These are phyloP conservation scores for Neostapfia colusana DNA, from an alignment of 176 grass and related monocot species.

Conservation along the genomic window DNA sequence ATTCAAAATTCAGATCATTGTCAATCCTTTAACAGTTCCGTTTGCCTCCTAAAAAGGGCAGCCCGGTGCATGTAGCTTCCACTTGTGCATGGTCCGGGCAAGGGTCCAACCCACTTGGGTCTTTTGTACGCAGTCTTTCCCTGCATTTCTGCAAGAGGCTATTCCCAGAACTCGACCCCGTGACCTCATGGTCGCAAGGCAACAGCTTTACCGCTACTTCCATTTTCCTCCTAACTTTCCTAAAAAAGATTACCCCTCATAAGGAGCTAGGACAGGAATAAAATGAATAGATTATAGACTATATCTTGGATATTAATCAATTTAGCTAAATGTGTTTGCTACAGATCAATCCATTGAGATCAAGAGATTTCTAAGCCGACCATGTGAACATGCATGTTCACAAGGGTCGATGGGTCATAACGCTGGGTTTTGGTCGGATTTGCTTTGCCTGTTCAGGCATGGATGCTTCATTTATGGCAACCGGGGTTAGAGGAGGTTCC, in stretches of 20 bases:
- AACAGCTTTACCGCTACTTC: too few relatives aligned
- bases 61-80: too few relatives aligned
- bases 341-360: not conserved
- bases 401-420: not conserved
- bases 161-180: too few relatives aligned
- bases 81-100: too few relatives aligned
- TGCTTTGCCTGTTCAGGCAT: not conserved
- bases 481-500: not conserved
- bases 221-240: constrained; percentile 21
- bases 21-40: not conserved
- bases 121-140: too few relatives aligned
- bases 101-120: too few relatives aligned
- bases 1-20: not conserved
- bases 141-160: too few relatives aligned
- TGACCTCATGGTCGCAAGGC: too few relatives aligned
- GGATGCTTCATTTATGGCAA: not conserved
- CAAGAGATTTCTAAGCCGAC: not conserved
- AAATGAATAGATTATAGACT: not conserved
- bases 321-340: not conserved
- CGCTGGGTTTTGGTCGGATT: not conserved
- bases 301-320: not conserved
- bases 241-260: not conserved
- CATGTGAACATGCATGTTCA: not conserved
- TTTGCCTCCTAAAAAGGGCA: not conserved
- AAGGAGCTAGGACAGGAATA: not conserved